Percentiles rank a stretch among this genome's conserved stretches.
Conservation (phyloP, 2,329 filamentous ascomycete genomes). For the Acephala macrosclerotiorum region DNA sequence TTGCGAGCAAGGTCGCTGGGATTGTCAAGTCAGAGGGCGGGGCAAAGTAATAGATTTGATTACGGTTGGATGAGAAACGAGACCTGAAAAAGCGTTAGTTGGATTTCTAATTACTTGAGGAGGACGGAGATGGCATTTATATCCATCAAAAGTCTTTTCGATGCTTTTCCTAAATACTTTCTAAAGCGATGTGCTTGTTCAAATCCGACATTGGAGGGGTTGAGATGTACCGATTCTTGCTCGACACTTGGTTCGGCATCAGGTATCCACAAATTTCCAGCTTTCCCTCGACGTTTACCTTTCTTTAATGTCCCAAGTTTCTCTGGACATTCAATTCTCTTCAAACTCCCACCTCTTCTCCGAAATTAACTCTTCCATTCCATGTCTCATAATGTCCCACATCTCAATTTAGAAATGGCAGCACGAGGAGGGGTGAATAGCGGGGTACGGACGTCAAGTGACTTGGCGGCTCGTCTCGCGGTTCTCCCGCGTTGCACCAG, state of each 20-base stretch:
- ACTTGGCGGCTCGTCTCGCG: conserved; percentile 17
- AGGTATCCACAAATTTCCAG: no score
- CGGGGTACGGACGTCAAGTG: conserved; percentile 7
- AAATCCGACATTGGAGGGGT: not conserved
- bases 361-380: not conserved
- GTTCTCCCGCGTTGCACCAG: conserved; percentile 6
- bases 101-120: not conserved
- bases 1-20: conserved; percentile 77
- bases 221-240: no score
- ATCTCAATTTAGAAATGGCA: not conserved
- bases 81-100: not conserved
- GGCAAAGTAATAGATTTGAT: conserved; percentile 20
- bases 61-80: conserved; percentile 21
- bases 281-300: no score
- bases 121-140: conserved; percentile 12
- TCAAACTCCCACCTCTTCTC: no score
- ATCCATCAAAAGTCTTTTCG: conserved; percentile 10
- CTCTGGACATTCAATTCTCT: not conserved
- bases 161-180: not conserved
- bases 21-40: conserved; percentile 24
- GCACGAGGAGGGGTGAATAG: not conserved
- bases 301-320: not conserved
- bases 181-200: not conserved
- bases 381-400: not conserved
- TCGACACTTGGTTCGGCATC: no score